Evolutionary conservation across 306 rosid species (phyloP), one percentile per base, ranked within the genome.

Genomic region (Amphicarpaea edgeworthii): DNA sequence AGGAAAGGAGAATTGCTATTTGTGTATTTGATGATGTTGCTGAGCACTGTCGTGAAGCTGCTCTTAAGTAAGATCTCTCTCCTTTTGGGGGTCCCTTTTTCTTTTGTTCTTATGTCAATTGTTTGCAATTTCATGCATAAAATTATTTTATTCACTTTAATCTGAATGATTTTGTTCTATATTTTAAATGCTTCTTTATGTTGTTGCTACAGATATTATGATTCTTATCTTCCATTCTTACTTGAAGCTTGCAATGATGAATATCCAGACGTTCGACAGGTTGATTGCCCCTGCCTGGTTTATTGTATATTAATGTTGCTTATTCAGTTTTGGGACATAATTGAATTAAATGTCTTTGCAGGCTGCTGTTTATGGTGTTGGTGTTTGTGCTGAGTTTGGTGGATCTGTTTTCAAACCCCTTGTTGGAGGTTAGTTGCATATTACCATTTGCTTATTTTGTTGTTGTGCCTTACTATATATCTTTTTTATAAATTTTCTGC

Each of bases 321-420:
- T 72, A 20, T 47, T 8, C 23, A 45, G 12, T 72, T 61, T 40
- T 20, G 21, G 42, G 70, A 47, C 26, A 10, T 67, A 47, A 28
- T 77, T 58, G 43, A 8, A 34, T 42, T 57, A 3, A n/a, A 68
- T 75, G 37, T 62, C 58, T 60, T 81, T 83, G 70, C 94, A 96
- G 98, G 99, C 99, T 24, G 98, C 99, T 63, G 97, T 96, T 63
- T 96, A 93, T 87, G 99, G 99, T 72, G 89, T 96, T 59, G 99
- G 99, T 73, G 97, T 93, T 26, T 96, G 99, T 84, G 93, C 96
- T 0, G 99, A 93, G 87, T 96, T 85, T 85, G 99, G 99, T 40
- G 97, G 98, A 82, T 75, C 91, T 62, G 96, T 88, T 62, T 89
- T 96, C 79, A 96, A 86, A 82, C 96, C 86, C 75, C 87, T 96